Evolutionary conservation across 495 filamentous ascomycete genomes (phyloP).

Genomic region (Podospora sp.): DNA sequence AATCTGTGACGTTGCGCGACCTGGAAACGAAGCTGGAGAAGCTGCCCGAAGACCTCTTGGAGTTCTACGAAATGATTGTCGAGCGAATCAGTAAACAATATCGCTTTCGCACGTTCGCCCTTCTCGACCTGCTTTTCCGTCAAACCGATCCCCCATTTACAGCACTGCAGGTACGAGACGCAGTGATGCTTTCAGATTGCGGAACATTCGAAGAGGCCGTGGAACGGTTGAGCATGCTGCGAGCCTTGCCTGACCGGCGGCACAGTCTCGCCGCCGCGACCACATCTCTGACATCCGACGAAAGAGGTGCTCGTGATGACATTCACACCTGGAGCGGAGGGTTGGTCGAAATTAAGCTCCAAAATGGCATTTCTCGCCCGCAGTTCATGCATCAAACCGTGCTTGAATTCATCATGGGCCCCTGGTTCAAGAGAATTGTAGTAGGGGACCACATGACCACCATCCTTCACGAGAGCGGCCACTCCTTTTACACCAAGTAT

Average conservation of each 20-base stretch:
- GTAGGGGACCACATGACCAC: background rate
- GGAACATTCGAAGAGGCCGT: background rate
- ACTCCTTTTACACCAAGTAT: background rate
- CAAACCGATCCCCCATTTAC: background rate
- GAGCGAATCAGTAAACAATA: background rate
- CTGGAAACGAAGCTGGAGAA: background rate
- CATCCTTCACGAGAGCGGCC: background rate
- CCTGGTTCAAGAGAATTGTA: background rate
- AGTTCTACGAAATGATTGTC: background rate
- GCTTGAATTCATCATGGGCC: background rate
- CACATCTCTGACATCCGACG: too few species aligned
- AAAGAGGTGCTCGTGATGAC: too few species aligned
- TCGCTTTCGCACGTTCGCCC: background rate
- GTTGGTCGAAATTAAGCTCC: background rate
- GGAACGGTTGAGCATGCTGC: background rate
- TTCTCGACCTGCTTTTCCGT: background rate
- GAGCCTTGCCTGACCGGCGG: too few species aligned
- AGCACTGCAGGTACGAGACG: background rate
- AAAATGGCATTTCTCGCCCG: background rate
- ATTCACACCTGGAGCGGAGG: background rate
- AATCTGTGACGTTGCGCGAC: background rate
- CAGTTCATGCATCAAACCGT: constrained; percentile 9
- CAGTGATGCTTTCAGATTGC: too few species aligned
- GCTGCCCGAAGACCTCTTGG: background rate
- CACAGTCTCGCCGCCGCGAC: too few species aligned